Conservation (phyloP, 768 basidiomycete species). For the Termitomyces sp. region DNA sequence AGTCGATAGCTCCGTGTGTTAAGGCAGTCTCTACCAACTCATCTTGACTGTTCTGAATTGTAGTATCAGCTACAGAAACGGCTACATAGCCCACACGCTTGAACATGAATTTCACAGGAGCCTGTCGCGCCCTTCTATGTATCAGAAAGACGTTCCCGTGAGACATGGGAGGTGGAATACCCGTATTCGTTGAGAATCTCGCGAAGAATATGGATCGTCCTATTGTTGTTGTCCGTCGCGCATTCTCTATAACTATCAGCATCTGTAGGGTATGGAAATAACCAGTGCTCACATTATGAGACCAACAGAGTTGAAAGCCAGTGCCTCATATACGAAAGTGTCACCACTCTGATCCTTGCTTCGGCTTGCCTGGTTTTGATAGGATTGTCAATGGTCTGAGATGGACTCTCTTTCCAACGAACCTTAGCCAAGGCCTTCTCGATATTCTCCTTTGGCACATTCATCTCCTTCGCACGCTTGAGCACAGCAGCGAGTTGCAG, state of each 20-base stretch:
- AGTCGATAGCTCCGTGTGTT: constrained; percentile 16
- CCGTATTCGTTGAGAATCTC: constrained; percentile 43
- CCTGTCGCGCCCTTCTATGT: constrained; percentile 46
- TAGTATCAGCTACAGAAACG: constrained; percentile 27
- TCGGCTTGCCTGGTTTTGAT: constrained; percentile 35
- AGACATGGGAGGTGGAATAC: constrained; percentile 22
- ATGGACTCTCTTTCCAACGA: background rate
- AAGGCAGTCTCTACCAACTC: constrained; percentile 20
- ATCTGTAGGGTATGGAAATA: background rate
- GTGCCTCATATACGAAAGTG: constrained; percentile 53
- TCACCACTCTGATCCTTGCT: constrained; percentile 41
- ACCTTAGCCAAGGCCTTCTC: constrained; percentile 58
- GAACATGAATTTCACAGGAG: constrained; percentile 66
- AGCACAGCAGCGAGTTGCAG: constrained; percentile 45
- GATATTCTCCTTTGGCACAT: constrained; percentile 67
- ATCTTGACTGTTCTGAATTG: constrained; percentile 22
- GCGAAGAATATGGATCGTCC: constrained; percentile 53
- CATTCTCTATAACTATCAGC: constrained; percentile 38
- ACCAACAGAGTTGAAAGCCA: constrained; percentile 54
- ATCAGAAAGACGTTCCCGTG: background rate
- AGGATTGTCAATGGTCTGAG: background rate
- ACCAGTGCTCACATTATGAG: constrained; percentile 49
- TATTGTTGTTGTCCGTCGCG: constrained; percentile 58
- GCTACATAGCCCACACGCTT: constrained; percentile 47
- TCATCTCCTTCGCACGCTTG: constrained; percentile 49